A percentile compares a stretch with the other conserved stretches of the same genome.
phyloP scores from a whole-genome alignment of 2,329 filamentous ascomycete species.

The Arthrobotrys entomopaga region DNA sequence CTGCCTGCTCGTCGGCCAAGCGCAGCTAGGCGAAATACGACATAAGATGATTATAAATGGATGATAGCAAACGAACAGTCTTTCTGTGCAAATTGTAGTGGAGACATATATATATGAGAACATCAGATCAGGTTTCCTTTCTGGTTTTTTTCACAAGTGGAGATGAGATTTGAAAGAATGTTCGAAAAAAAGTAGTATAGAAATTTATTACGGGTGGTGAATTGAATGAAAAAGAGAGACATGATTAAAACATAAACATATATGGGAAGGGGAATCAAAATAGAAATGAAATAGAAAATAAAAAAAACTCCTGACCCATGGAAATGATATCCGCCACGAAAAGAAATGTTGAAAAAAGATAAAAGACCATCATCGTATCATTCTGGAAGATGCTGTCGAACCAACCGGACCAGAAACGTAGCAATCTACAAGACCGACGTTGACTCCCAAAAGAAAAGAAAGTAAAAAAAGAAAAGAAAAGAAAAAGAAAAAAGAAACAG shows the following conservation, averaged over 20 bases:
- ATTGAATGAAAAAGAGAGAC: conserved; percentile 9
- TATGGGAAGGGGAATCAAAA: background rate
- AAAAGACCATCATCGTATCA: conserved; percentile 36
- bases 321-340: conserved; percentile 12
- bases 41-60: background rate
- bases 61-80: conserved; percentile 11
- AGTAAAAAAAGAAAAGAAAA: conserved; percentile 9
- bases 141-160: conserved; percentile 16
- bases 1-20: too few species aligned
- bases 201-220: conserved; percentile 19
- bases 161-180: conserved; percentile 16
- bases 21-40: background rate
- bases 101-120: conserved; percentile 21
- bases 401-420: conserved; percentile 8
- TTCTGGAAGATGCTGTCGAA: conserved; percentile 17
- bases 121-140: background rate
- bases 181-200: background rate
- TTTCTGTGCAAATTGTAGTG: conserved; percentile 45
- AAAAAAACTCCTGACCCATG: conserved; percentile 29
- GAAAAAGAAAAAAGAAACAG: background rate
- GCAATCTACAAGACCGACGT: conserved; percentile 11
- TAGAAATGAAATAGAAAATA: conserved; percentile 22
- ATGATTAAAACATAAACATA: conserved; percentile 20
- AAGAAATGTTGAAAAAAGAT: conserved; percentile 11
- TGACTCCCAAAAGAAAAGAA: conserved; percentile 18